Evolutionary conservation across 164 flowering plant genomes (phyloP).

Genomic region (Magnolia kwangsiensis): DNA sequence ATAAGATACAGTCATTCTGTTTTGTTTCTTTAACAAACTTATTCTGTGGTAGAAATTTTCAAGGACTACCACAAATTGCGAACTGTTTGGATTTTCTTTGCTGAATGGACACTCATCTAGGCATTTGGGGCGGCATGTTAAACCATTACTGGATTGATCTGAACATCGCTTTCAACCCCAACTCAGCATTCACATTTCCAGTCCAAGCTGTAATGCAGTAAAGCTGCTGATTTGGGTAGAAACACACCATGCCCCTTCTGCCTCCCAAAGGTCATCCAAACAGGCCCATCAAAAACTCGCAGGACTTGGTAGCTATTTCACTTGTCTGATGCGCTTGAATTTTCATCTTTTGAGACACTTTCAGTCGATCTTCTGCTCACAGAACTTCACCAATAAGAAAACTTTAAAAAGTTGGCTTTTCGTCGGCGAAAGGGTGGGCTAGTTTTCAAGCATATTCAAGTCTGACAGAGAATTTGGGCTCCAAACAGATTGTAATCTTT

Average conservation of each 20-base stretch:
- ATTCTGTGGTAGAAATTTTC: neutral
- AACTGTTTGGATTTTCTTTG: neutral
- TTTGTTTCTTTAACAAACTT: neutral
- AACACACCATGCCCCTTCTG: neutral
- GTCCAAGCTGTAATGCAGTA: neutral
- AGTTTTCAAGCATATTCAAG: neutral
- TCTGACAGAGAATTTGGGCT: neutral
- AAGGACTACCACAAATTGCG: neutral
- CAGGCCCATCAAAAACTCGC: neutral
- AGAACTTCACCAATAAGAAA: conserved; percentile 42
- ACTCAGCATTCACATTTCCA: neutral
- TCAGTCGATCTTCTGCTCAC: conserved; percentile 45
- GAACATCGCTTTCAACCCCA: too few species aligned
- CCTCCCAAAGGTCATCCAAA: neutral
- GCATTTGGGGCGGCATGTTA: neutral
- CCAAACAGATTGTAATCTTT: neutral
- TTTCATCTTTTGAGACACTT: conserved; percentile 36
- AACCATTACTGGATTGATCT: too few species aligned
- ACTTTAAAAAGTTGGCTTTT: conserved; percentile 61
- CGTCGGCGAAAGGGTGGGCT: conserved; percentile 58
- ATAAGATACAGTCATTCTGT: neutral
- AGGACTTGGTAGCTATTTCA: neutral
- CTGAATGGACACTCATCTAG: neutral
- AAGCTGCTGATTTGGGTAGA: neutral
- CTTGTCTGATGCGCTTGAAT: neutral